Conservation (phyloP, 202 grass and related monocot genomes). For the Setaria viridis region DNA sequence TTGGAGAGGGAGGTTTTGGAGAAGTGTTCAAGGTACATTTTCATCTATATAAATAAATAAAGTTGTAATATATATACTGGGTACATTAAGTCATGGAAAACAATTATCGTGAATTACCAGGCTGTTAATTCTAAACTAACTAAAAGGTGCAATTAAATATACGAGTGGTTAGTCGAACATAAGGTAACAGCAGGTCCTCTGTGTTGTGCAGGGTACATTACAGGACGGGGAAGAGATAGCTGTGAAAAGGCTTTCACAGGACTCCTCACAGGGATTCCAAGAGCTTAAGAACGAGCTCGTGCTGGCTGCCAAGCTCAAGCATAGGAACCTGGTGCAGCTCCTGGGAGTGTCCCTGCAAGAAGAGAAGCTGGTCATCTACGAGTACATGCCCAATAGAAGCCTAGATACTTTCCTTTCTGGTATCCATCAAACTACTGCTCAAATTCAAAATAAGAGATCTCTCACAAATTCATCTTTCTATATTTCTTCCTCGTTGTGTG, state of each 20-base stretch:
- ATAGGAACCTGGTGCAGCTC: slow-evolving; percentile 31
- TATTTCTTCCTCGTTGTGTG: too few relatives aligned
- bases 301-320: slow-evolving; percentile 1
- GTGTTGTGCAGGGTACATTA: not conserved
- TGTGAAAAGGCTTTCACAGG: slow-evolving; percentile 25
- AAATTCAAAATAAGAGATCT: not conserved
- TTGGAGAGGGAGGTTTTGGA: slow-evolving; percentile 22
- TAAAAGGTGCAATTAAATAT: not conserved
- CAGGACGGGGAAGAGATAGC: not conserved
- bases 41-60: too few relatives aligned
- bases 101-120: too few relatives aligned
- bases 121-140: too few relatives aligned
- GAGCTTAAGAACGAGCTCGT: slow-evolving; percentile 40
- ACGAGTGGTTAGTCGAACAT: not conserved
- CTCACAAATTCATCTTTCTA: not conserved
- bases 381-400: slow-evolving; percentile 34
- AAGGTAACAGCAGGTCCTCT: not conserved
- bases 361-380: slow-evolving; percentile 10
- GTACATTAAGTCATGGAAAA: too few relatives aligned
- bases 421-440: not conserved
- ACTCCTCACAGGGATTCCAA: slow-evolving; percentile 8
- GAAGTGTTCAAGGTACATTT: slow-evolving; percentile 34
- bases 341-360: not conserved
- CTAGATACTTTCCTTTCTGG: not conserved
- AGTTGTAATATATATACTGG: too few relatives aligned